Conservation (phyloP, 1,139 yeast species). For the Nakaseomyces sp. region DNA sequence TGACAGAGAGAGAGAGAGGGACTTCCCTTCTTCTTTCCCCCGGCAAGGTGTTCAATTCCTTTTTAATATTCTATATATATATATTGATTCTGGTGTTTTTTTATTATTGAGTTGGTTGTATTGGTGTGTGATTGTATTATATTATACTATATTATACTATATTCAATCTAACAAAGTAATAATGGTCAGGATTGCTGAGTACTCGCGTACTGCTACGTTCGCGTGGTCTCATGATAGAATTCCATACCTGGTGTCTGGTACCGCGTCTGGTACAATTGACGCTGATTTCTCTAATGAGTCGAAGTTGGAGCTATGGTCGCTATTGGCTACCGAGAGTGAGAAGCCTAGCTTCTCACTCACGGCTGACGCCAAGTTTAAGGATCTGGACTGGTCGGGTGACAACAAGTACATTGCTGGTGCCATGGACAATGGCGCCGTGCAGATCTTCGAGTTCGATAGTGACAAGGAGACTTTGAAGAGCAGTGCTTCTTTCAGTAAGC, state of each 20-base stretch:
- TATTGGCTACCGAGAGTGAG: conserved; percentile 38
- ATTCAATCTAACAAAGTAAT: conserved; percentile 5
- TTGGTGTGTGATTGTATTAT: too few relatives aligned
- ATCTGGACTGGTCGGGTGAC: conserved; percentile 77
- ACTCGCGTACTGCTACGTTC: conserved; percentile 79
- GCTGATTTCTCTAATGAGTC: conserved; percentile 76
- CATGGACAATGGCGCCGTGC: conserved; percentile 70
- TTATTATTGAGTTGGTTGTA: too few relatives aligned
- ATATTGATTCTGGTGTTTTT: too few relatives aligned
- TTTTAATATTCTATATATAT: too few relatives aligned
- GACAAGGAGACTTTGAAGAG: conserved; percentile 41
- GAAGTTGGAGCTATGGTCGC: conserved; percentile 68
- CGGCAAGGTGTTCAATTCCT: too few relatives aligned
- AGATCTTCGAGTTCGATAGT: conserved; percentile 51
- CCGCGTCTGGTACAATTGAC: conserved; percentile 92
- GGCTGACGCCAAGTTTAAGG: conserved; percentile 51
- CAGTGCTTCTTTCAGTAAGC: conserved; percentile 48
- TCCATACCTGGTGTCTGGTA: conserved; percentile 79
- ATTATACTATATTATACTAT: too few relatives aligned
- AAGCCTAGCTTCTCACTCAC: conserved; percentile 53
- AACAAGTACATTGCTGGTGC: conserved; percentile 79
- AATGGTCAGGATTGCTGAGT: conserved; percentile 82
- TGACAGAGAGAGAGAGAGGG: too few relatives aligned
- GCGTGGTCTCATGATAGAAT: conserved; percentile 83
- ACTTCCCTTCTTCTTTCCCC: too few relatives aligned